phyloP scores from a whole-genome alignment of 2,329 filamentous ascomycete genomes.

The Ceratocystis huliohia region DNA sequence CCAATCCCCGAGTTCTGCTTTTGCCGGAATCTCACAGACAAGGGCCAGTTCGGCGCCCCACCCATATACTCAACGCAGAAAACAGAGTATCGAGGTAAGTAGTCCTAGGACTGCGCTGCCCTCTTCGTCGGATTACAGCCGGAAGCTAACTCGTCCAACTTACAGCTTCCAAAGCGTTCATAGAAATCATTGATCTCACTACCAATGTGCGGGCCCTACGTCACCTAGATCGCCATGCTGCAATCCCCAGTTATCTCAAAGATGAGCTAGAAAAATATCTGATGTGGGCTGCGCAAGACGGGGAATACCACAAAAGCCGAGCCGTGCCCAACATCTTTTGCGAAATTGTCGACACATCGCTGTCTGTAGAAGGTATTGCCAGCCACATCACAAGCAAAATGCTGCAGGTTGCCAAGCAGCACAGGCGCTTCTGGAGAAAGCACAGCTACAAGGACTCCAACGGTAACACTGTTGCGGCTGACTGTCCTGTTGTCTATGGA shows the following conservation, averaged over 20 bases:
- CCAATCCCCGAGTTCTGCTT: constrained; percentile 32
- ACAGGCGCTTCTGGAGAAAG: constrained; percentile 30
- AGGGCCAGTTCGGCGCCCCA: constrained; percentile 27
- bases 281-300: constrained; percentile 34
- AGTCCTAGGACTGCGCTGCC: not conserved
- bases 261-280: constrained; percentile 29
- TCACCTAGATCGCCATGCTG: constrained; percentile 29
- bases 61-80: constrained; percentile 30
- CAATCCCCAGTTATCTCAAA: constrained; percentile 28
- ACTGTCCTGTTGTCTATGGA: constrained; percentile 33
- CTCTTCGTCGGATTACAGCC: not conserved
- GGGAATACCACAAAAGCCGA: constrained; percentile 28
- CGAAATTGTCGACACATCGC: constrained; percentile 28
- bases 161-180: constrained; percentile 32
- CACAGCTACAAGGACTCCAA: not conserved
- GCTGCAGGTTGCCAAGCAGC: constrained; percentile 28
- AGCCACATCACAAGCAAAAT: constrained; percentile 30
- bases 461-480: constrained; percentile 19
- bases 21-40: constrained; percentile 20
- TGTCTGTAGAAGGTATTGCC: constrained; percentile 26
- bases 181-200: constrained; percentile 32
- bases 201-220: constrained; percentile 27
- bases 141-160: not conserved
- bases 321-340: constrained; percentile 32
- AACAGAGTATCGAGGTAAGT: constrained; percentile 31